Base-by-base conservation (phyloP, 345 rosid species). In the Populus simonii region DNA sequence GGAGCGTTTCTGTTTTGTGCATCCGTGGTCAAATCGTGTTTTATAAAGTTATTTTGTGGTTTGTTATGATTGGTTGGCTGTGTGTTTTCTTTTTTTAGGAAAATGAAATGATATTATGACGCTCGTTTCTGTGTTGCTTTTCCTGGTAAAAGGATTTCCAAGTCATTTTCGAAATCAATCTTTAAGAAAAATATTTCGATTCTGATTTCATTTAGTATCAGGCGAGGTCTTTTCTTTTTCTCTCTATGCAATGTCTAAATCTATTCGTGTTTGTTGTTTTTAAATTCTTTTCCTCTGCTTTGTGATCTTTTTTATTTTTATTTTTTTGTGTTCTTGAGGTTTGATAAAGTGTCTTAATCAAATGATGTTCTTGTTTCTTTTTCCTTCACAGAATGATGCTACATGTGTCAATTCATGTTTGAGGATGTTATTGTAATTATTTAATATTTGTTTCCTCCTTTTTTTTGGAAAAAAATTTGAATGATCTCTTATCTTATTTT, bases 321-420 rank as follows among this genome's bases (percentile, higher is more conserved):
- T 25, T 18, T 29, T 29, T 17, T 74, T 74, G n/a, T 68, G 47
- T 74, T 79, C 78, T 61, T 10, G 66, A 70, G 72, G 84, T 84
- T 84, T 76, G 88, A 78, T 85, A 75, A 83, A 81, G 85, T 84
- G 88, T 82, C 89, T 27, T 70, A 80, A 74, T 80, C 81, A 67
- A 18, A 38, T 22, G 41, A 35, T 8, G 41, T 36, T 36, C 1
- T 17, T 67, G 22, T 8, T 36, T 17, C 9, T 36, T 36, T 66
- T 33, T 22, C 12, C 29, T 12, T 59, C 5, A 59, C n/a, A 59
- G 65, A 66, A 35, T 33, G 36, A 66, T 33, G 41, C 36, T 35
- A 33, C 39, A 18, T 13, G 69, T 31, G 39, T 33, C 69, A 13
- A 33, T 66, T 66, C 51, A 47, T 47, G 3, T 47, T 13, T 47